Evolutionary conservation across 257 asterid species (phyloP), one percentile per base, ranked within the genome.

Genomic region (Solanum habrochaites): DNA sequence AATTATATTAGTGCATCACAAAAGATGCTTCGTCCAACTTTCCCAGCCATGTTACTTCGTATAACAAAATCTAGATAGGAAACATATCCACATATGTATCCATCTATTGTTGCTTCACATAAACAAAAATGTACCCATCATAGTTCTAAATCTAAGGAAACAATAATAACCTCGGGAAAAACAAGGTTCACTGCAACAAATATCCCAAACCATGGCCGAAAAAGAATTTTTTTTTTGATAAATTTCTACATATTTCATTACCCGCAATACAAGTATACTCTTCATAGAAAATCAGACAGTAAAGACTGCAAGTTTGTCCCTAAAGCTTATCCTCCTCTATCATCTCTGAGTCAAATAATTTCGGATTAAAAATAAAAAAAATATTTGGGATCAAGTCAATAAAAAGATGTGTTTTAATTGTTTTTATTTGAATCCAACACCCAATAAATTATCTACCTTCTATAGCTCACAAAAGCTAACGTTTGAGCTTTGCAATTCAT

Each of bases 1-100:
- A 93, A 93, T n/a, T n/a, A 74, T 95, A 95, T 90, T 96, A n/a
- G 96, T 4, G 96, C 94, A 90, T 95, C 97, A n/a, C 90, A 96
- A 85, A 83, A 92, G 25, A 95, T 93, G 89, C 89, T 90, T 85
- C 32, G 3, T 31, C 32, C 32, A 31, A 31, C 32, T 31, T 31
- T 31, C 3, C 32, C 32, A 31, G 32, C 98, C 98, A 35, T 35
- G 5, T 35, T 3, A 35, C 5, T 6, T 35, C 6, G 37, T 35
- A 35, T 4, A 35, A 4, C 37, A 35, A 6, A 35, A 4, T 35
- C 5, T 35, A 31, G 32, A 31, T 31, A 3, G 32, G 2, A 31
- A 31, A 31, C 32, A 31, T 31, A 3, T 31, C 32, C 32, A 31
- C 32, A 31, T 31, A 31, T 31, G 32, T 31, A 31, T 31, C 32